phyloP scores from a whole-genome alignment of 768 basidiomycete species.

The Hygrophorus pudorinus region DNA sequence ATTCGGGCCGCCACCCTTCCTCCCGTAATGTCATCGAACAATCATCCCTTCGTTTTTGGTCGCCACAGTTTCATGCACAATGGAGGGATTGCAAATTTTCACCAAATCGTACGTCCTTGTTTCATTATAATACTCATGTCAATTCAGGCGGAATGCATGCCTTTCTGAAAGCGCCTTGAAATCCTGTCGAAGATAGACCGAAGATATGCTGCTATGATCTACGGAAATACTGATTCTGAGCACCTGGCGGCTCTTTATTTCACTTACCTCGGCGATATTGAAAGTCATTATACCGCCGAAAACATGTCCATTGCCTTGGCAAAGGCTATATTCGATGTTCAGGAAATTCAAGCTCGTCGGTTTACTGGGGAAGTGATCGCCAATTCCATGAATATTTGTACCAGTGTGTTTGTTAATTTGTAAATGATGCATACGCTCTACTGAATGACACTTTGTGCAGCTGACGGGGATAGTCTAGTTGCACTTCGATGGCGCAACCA shows the following conservation, averaged over 20 bases:
- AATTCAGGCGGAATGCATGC: neutral
- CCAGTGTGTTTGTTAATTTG: neutral
- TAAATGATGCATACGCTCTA: neutral
- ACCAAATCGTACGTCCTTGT: neutral
- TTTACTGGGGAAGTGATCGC: neutral
- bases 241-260: neutral
- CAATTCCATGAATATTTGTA: neutral
- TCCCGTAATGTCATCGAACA: no score
- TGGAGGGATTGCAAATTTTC: neutral
- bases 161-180: neutral
- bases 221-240: conserved; percentile 1
- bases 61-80: neutral
- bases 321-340: neutral
- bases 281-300: neutral
- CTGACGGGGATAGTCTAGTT: conserved; percentile 1
- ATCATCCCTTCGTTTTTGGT: no score
- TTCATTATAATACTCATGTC: neutral
- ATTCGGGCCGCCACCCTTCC: no score
- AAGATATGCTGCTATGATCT: neutral
- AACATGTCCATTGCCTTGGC: neutral
- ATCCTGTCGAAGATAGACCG: neutral
- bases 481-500: conserved; percentile 2
- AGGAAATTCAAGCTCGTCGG: neutral
- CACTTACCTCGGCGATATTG: conserved; percentile 1
- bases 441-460: neutral